phyloP scores from a whole-genome alignment of 257 asterid genomes.

The Verbascum thapsus region DNA sequence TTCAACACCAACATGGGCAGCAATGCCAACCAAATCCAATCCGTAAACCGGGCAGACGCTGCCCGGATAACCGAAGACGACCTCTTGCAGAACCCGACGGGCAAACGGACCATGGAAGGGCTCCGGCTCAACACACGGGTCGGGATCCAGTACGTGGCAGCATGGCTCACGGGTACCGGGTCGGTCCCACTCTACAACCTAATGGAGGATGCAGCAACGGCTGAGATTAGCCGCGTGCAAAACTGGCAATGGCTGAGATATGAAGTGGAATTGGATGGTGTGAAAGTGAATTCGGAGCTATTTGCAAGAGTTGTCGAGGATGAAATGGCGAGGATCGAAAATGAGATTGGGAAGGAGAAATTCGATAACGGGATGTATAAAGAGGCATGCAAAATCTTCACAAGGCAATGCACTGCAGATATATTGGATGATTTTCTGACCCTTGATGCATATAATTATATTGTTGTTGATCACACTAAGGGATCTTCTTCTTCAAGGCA shows the following conservation, averaged over 20 bases:
- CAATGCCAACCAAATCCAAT: constrained; percentile 67
- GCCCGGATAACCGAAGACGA: constrained; percentile 56
- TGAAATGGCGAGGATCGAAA: constrained; percentile 86
- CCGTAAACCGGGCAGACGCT: constrained; percentile 65
- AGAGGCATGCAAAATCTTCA: constrained; percentile 81
- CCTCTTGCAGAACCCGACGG: constrained; percentile 75
- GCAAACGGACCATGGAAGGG: constrained; percentile 83
- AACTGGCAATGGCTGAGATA: constrained; percentile 96
- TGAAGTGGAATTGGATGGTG: constrained; percentile 75
- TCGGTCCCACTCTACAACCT: constrained; percentile 95
- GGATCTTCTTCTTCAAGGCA: constrained; percentile 53
- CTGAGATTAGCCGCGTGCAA: constrained; percentile 95
- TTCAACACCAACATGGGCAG: constrained; percentile 60
- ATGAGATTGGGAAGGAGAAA: constrained; percentile 77
- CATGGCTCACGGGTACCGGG: constrained; percentile 87
- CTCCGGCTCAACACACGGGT: constrained; percentile 88
- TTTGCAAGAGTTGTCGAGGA: constrained; percentile 88
- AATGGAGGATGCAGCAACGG: constrained; percentile 98
- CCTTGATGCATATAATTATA: constrained; percentile 76
- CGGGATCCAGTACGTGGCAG: constrained; percentile 88
- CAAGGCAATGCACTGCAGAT: constrained; percentile 65
- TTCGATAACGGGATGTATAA: constrained; percentile 72
- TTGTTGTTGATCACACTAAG: constrained; percentile 61
- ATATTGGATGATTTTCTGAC: constrained; percentile 83
- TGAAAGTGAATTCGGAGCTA: constrained; percentile 61